Evolutionary conservation across 768 basidiomycete genomes (phyloP).

Genomic region (Pleurotus sapidus): DNA sequence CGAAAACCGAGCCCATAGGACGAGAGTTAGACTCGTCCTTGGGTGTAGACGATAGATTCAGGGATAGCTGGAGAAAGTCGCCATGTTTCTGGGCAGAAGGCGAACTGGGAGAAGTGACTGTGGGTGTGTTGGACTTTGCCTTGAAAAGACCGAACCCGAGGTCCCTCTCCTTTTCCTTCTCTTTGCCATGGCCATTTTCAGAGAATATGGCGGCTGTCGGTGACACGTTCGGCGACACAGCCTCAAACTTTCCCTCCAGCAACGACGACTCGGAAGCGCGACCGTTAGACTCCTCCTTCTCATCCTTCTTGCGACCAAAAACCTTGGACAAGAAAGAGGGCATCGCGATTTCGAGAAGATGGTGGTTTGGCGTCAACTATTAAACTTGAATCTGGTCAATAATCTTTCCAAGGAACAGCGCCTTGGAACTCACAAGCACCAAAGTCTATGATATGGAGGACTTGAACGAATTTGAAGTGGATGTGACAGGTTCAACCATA

Average conservation of each 20-base stretch:
- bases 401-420: neutral
- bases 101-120: slow-evolving; percentile 23
- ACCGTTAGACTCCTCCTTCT: slow-evolving; percentile 37
- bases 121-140: slow-evolving; percentile 35
- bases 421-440: neutral
- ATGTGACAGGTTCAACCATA: slow-evolving; percentile 6
- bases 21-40: slow-evolving; percentile 46
- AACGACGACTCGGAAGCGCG: slow-evolving; percentile 41
- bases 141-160: slow-evolving; percentile 47
- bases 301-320: slow-evolving; percentile 73
- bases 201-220: slow-evolving; percentile 37
- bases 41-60: slow-evolving; percentile 50
- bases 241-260: slow-evolving; percentile 75
- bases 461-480: neutral
- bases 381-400: neutral
- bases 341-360: slow-evolving; percentile 29
- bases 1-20: slow-evolving; percentile 56
- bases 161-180: slow-evolving; percentile 42
- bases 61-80: slow-evolving; percentile 54
- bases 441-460: slow-evolving; percentile 5
- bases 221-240: slow-evolving; percentile 51
- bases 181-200: slow-evolving; percentile 27
- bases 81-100: slow-evolving; percentile 31
- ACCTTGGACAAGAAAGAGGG: slow-evolving; percentile 77
- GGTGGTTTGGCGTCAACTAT: slow-evolving; percentile 1